Evolutionary conservation across 768 basidiomycete genomes (phyloP), one percentile per base, ranked within the genome.

Genomic region (Zangia roseola): DNA sequence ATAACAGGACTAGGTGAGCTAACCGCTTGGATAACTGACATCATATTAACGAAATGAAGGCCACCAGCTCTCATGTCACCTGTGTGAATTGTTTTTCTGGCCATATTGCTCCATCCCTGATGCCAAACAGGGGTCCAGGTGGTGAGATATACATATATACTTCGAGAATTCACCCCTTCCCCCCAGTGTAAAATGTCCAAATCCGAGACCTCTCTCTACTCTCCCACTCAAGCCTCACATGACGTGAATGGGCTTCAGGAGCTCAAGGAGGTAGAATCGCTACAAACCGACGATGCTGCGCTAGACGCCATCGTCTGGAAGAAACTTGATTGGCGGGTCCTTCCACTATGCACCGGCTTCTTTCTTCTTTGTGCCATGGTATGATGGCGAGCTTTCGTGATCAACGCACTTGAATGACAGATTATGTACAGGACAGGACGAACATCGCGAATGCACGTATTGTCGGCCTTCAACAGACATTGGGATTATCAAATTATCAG

Each of bases 371-470:
- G 74, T 17, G 76, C 77, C 53, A 51, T 82, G 62, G 80, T 81
- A 45, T 45, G 80, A 37, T 12, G 28, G 20, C 19, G 28, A n/a
- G 19, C 30, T 25, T 19, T 25, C 24, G n/a, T 42, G 13, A 47
- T 21, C 23, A 14, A 24, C 16, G 16, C 21, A 20, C 21, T 6
- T 25, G 9, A 23, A 19, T 34, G 38, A 16, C 14, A 6, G 5
- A 25, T 28, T 2, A 20, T 41, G 24, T 20, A 19, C 30, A 60
- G 79, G 37, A 76, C 39, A 51, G 51, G n/a, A 64, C 54, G 30
- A 81, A 82, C 56, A 70, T 82, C 26, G 79, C 74, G 16, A 83
- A 83, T 31, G 83, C 83, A 19, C 74, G 76, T n/a, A 73, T 84
- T 1, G 84, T 81, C 9, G 83, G 83, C 9, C 62, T 86, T 50